Evolutionary conservation across 2,329 filamentous ascomycete species (phyloP).

Genomic region (Beauveria sp.): DNA sequence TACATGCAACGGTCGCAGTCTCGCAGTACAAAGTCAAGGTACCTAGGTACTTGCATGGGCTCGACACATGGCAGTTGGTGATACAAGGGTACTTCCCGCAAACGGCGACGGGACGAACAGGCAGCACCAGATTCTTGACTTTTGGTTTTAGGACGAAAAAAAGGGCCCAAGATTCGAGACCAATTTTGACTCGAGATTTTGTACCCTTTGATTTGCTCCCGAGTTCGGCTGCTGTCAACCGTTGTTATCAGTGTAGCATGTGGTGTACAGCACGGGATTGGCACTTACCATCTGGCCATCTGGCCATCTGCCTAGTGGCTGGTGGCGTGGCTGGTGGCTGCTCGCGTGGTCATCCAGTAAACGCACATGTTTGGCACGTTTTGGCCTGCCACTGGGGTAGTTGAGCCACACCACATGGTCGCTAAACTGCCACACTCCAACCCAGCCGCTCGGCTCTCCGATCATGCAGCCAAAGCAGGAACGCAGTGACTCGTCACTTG

Average conservation of each 20-base stretch:
- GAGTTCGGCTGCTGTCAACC: too few species aligned
- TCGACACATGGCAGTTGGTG: too few species aligned
- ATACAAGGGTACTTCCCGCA: background rate
- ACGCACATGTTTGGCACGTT: constrained; percentile 8
- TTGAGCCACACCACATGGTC: background rate
- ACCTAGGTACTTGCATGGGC: background rate
- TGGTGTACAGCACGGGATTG: too few species aligned
- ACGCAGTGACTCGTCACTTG: background rate
- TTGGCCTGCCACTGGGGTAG: background rate
- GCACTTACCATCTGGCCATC: too few species aligned
- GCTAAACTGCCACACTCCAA: background rate
- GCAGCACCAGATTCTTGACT: background rate
- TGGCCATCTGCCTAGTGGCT: background rate
- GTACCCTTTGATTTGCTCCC: too few species aligned
- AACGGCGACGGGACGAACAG: background rate
- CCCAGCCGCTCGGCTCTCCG: constrained; percentile 6
- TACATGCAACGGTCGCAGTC: too few species aligned
- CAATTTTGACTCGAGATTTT: too few species aligned
- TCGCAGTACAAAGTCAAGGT: background rate
- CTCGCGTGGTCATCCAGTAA: constrained; percentile 2
- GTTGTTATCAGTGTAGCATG: too few species aligned
- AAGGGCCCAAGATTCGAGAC: too few species aligned
- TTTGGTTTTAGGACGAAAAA: background rate
- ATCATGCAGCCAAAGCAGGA: constrained; percentile 2
- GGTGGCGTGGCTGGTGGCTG: background rate